Evolutionary conservation across 83 land plant genomes (phyloP), one percentile per base, ranked within the genome.

Genomic region (Diphasiastrum complanatum): DNA sequence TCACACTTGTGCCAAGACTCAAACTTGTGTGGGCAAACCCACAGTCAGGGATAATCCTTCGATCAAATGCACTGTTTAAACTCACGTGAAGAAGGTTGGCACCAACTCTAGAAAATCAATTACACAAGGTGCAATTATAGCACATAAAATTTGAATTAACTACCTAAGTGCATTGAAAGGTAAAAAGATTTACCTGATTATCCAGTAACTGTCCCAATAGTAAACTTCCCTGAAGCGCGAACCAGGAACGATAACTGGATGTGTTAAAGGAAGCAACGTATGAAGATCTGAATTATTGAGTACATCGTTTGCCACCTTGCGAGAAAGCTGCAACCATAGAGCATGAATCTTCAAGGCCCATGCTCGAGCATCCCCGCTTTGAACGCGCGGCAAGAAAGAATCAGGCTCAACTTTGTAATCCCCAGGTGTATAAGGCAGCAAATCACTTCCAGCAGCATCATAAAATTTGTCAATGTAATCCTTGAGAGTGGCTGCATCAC

Each of bases 141-240:
- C n/a, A n/a, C n/a, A n/a, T n/a, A n/a, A n/a, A n/a, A n/a, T n/a
- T n/a, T n/a, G n/a, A n/a, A n/a, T n/a, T n/a, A n/a, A n/a, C n/a
- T n/a, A n/a, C n/a, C n/a, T n/a, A n/a, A n/a, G n/a, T n/a, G n/a
- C n/a, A n/a, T n/a, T n/a, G n/a, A n/a, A n/a, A n/a, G n/a, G n/a
- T n/a, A n/a, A n/a, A n/a, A 50, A 27, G 10, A 55, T 16, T 12
- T 14, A 91, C 97, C 89, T 80, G 60, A 91, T 82, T 1, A 85
- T 79, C 97, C 97, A 91, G 61, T 88, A 92, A 59, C 85, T 88
- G 65, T 92, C 98, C 98, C 98, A 92, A 62, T 92, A 92, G 54
- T 92, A 92, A 58, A 92, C 88, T 72, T 92, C 98, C 56, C 88
- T 60, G 52, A 92, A 92, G 14, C 98, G 33, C 5, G 85, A 78